Evolutionary conservation across 169 alveolate genomes (phyloP).

Genomic region (Eimeria praecox): DNA sequence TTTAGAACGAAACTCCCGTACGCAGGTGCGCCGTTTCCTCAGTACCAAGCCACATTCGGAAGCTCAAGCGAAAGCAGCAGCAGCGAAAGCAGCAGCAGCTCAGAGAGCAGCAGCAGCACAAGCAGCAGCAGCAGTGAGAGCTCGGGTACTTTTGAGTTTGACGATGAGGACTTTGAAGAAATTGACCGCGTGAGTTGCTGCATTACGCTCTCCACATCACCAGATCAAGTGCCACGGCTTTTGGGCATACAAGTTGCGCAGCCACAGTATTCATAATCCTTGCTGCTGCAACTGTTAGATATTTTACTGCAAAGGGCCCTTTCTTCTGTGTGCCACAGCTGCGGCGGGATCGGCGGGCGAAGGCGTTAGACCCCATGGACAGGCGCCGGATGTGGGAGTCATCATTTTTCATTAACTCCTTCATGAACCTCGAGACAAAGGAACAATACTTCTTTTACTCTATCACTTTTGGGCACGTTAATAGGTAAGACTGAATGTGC

Average conservation of each 20-base stretch:
- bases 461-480: constrained; percentile 75
- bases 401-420: constrained; percentile 74
- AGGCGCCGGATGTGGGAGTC: constrained; percentile 81
- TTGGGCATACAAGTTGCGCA: neutral
- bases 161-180: constrained; percentile 81
- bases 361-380: constrained; percentile 77
- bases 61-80: constrained; percentile 28
- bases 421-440: constrained; percentile 76
- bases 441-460: constrained; percentile 80
- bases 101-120: constrained; percentile 40
- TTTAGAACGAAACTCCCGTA: too few species aligned
- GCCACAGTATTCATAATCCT: neutral
- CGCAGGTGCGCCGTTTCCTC: neutral
- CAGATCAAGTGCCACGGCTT: neutral
- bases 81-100: constrained; percentile 52
- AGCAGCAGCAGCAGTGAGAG: constrained; percentile 57
- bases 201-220: neutral
- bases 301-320: neutral
- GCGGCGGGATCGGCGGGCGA: constrained; percentile 53
- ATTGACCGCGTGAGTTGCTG: constrained; percentile 40
- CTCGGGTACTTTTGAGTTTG: constrained; percentile 76
- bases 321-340: constrained; percentile 18
- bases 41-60: constrained; percentile 76
- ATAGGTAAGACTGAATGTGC: constrained; percentile 10
- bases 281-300: neutral